Percentiles rank a stretch among this genome's conserved stretches.
These are phyloP conservation scores for Psilocybe mexicana DNA, from an alignment of 1,284 basidiomycete species.

Conservation along the genomic window DNA sequence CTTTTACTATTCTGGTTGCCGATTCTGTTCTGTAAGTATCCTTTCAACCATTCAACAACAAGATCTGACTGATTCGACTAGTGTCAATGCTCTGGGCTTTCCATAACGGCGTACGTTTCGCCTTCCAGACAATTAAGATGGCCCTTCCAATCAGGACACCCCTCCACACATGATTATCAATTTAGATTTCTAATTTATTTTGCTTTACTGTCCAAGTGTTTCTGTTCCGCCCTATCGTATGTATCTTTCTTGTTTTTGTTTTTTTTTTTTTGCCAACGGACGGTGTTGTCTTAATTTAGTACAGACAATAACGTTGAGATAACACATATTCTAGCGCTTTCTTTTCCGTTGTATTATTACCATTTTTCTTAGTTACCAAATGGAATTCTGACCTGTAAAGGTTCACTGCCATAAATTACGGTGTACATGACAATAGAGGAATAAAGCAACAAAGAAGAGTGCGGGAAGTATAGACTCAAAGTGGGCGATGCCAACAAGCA, in stretches of 20 bases:
- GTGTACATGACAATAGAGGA: too few relatives aligned
- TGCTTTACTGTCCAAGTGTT: conserved; percentile 10
- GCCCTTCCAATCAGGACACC: conserved; percentile 48
- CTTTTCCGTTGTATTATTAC: conserved; percentile 12
- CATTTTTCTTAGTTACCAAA: conserved; percentile 6
- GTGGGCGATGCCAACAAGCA: too few relatives aligned
- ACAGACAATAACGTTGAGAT: neutral
- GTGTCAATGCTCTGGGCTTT: conserved; percentile 71
- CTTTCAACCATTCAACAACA: conserved; percentile 1
- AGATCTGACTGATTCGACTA: conserved; percentile 26
- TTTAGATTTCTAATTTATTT: conserved; percentile 12
- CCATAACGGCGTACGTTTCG: conserved; percentile 57
- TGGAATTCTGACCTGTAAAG: neutral
- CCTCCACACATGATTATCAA: conserved; percentile 20
- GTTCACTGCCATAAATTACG: too few relatives aligned
- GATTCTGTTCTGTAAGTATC: conserved; percentile 72
- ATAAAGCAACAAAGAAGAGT: too few relatives aligned
- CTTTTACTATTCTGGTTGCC: conserved; percentile 93
- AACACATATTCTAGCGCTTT: conserved; percentile 2
- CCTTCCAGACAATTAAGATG: conserved; percentile 53
- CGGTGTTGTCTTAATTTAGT: conserved; percentile 2
- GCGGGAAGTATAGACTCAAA: too few relatives aligned
- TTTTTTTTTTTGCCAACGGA: neutral
- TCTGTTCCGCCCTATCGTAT: conserved; percentile 4
- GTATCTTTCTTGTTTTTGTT: conserved; percentile 9